Percentiles rank a stretch among this genome's conserved stretches.
Conservation (phyloP, 2,329 filamentous ascomycete species). For the Plectosphaerella cucumerina region DNA sequence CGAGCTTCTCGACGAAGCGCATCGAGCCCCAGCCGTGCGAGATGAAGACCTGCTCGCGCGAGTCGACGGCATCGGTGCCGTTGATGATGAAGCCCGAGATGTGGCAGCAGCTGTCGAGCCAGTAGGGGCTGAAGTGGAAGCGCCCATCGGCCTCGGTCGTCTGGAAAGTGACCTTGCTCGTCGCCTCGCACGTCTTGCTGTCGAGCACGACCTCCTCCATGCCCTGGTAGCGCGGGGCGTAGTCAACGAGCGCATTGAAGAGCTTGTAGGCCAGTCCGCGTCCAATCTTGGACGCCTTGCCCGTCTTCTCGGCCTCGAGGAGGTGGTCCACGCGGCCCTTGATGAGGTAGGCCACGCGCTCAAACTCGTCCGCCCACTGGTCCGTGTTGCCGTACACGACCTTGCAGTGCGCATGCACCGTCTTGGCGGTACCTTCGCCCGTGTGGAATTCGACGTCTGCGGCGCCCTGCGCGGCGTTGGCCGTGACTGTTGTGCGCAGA, state of each 20-base stretch:
- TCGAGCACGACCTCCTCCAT: slow-evolving; percentile 56
- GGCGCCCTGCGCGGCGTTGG: slow-evolving; percentile 49
- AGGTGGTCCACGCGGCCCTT: slow-evolving; percentile 56
- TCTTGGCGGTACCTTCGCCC: slow-evolving; percentile 52
- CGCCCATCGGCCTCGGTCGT: slow-evolving; percentile 41
- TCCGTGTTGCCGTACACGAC: slow-evolving; percentile 55
- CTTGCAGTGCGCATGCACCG: slow-evolving; percentile 58
- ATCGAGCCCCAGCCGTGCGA: slow-evolving; percentile 56
- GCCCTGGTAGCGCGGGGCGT: slow-evolving; percentile 47
- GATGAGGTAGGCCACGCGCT: slow-evolving; percentile 66
- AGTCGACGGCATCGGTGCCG: slow-evolving; percentile 50
- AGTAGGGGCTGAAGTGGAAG: slow-evolving; percentile 54
- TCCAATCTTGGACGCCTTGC: slow-evolving; percentile 67
- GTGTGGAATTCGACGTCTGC: slow-evolving; percentile 56
- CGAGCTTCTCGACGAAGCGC: slow-evolving; percentile 43
- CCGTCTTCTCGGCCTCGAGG: slow-evolving; percentile 56
- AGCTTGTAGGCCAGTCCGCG: slow-evolving; percentile 76
- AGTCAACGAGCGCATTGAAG: slow-evolving; percentile 50
- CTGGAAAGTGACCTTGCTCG: slow-evolving; percentile 40
- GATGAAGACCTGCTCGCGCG: slow-evolving; percentile 51
- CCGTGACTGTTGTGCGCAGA: slow-evolving; percentile 56
- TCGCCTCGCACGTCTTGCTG: slow-evolving; percentile 38
- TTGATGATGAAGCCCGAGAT: slow-evolving; percentile 60
- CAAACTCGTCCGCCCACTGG: slow-evolving; percentile 61
- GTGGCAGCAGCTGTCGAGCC: slow-evolving; percentile 56